Evolutionary conservation across 176 grass and related monocot genomes (phyloP), one percentile per base, ranked within the genome.

Genomic region (Oryza officinalis): DNA sequence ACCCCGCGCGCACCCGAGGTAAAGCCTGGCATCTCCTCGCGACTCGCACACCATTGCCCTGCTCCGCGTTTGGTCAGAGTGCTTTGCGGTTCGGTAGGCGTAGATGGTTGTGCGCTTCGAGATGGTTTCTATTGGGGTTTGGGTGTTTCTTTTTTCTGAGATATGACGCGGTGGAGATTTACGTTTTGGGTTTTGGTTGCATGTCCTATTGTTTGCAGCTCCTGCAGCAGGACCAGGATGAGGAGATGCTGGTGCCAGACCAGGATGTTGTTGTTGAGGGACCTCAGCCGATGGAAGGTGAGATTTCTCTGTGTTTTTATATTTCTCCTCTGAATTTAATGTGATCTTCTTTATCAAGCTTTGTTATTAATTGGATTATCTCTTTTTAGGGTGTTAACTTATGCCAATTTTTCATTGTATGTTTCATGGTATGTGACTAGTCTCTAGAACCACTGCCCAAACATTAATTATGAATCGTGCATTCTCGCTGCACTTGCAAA

Each of bases 211-310:
- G 33, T 63, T 76, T 69, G 73, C 78, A 87, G 88, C 78, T 25
- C 73, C 73, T 44, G 13, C 88, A 60, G 65, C 85, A 77, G 83
- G 78, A 88, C 37, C 79, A 86, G 76, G 90, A 88, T 41, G 86
- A 88, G 79, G 92, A 94, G 83, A 88, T 94, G 88, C 71, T 88
- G 46, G 88, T 94, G 9, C 88, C 86, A 0, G 75, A 84, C 7
- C 88, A 86, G 75, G 86, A 91, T 22, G 67, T 64, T 3, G 67
- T 64, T 3, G 40, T 90, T 12, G 79, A 88, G 80, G 92, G 88
- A 5, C 82, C 88, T 5, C 92, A 88, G 63, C 83, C 86, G 2
- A 94, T 94, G 92, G 86, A 94, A 54, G 92, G 92, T 94, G 80
- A 83, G 61, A 8, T 67, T 38, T 78, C 54, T 67, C 54, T 5